A percentile compares a stretch with the other conserved stretches of the same genome.
Conservation (phyloP, 805 yeast species). For the Jamesozyma piceae region DNA sequence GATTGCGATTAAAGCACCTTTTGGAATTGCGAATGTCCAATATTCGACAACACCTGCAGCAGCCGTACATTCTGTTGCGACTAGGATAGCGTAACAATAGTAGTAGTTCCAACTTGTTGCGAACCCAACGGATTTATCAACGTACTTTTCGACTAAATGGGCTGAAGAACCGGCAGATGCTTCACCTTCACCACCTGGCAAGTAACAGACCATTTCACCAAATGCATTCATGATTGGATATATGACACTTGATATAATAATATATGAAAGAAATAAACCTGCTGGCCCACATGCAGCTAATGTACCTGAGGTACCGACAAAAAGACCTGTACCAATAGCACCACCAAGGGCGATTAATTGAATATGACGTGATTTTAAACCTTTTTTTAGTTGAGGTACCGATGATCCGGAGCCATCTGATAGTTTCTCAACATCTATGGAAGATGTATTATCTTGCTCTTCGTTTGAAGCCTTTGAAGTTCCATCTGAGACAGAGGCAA, state of each 20-base stretch:
- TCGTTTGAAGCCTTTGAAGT: not conserved
- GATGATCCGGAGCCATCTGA: not conserved
- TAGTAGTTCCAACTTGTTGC: slow-evolving; percentile 53
- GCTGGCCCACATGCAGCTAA: slow-evolving; percentile 68
- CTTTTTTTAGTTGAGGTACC: slow-evolving; percentile 13
- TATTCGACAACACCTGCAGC: slow-evolving; percentile 54
- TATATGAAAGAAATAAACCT: slow-evolving; percentile 50
- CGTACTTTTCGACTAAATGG: slow-evolving; percentile 48
- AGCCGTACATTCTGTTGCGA: slow-evolving; percentile 56
- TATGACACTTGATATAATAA: slow-evolving; percentile 53
- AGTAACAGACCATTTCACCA: slow-evolving; percentile 59
- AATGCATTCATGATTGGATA: slow-evolving; percentile 55
- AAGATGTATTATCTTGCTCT: not conserved
- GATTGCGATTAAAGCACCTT: slow-evolving; percentile 52
- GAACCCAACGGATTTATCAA: slow-evolving; percentile 50
- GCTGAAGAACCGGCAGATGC: slow-evolving; percentile 44
- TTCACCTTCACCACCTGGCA: slow-evolving; percentile 37
- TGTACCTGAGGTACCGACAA: slow-evolving; percentile 63
- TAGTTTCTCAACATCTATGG: not conserved
- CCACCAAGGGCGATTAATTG: slow-evolving; percentile 81
- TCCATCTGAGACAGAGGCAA: not conserved
- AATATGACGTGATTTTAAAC: slow-evolving; percentile 51
- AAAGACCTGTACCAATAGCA: slow-evolving; percentile 74
- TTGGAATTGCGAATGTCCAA: slow-evolving; percentile 44
- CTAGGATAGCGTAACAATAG: slow-evolving; percentile 39